Base-by-base conservation (phyloP, 805 yeast genomes). In the Wickerhamiella qilinensis region DNA sequence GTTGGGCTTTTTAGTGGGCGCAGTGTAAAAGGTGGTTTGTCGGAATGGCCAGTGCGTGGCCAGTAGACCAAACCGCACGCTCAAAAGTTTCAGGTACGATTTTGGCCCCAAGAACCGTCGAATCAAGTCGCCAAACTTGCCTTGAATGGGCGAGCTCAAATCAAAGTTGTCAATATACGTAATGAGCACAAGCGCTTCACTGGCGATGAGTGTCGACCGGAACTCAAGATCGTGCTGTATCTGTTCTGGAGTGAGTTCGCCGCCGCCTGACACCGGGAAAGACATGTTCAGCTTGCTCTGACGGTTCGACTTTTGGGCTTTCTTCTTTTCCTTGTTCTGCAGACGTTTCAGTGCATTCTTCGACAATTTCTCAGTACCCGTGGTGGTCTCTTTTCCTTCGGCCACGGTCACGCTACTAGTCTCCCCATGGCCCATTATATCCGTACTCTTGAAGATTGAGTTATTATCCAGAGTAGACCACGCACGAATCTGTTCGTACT, bases 21-120 rank as follows among this genome's bases (percentile, higher is more conserved):
- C 46, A 17, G 63, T 57, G 43, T 57, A 64, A 42, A 62, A 59
- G 20, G 59, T 58, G 5, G 65, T 47, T 41, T 64, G 58, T 8
- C 64, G 50, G 46, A 64, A 64, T 11, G 69, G 69, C 69, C 68
- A 64, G 45, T 64, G 68, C 37, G 63, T 62, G 1, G 63, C 68
- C 20, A 64, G 39, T 17, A 64, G 50, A 1, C 68, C 68, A 51
- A 64, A 47, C 16, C 63, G 53, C n/a, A 64, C 55, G 29, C 60
- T 55, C 14, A 62, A 43, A 9, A 60, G 45, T 45, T 57, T 56
- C 39, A 48, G 47, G 3, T 39, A 46, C 1, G 65, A 57, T 6
- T 51, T 35, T 24, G 49, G 44, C 8, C 68, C 68, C 24, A 62
- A 45, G 19, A 42, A 43, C 27, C 40, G 43, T 7, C 37, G 30